These are phyloP conservation scores for Sporobolus alterniflorus DNA, from an alignment of 202 grass and related monocot genomes.

Conservation along the genomic window DNA sequence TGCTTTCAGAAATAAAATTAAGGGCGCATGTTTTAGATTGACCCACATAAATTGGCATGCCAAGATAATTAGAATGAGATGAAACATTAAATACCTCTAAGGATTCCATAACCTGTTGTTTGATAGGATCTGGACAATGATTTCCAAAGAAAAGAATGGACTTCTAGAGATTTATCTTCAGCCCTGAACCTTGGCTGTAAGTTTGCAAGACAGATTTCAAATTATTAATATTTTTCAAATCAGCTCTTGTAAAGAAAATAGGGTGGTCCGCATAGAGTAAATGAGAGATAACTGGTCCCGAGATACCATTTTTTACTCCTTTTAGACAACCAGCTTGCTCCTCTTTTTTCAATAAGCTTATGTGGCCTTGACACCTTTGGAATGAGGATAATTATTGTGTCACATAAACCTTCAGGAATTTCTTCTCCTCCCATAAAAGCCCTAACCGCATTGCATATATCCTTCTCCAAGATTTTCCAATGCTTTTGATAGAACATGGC, in stretches of 20 bases:
- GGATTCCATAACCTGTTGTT: background rate
- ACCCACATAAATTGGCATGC: background rate
- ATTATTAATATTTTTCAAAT: too few species aligned
- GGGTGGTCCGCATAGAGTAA: background rate
- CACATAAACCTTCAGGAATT: background rate
- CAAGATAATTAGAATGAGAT: background rate
- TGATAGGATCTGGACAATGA: background rate
- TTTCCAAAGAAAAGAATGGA: background rate
- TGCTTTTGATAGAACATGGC: background rate
- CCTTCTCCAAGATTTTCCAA: accelerated
- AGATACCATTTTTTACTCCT: background rate
- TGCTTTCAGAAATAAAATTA: background rate
- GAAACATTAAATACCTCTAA: background rate
- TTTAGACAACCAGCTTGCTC: background rate
- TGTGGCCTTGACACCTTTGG: background rate
- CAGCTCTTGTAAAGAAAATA: background rate
- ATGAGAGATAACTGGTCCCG: background rate
- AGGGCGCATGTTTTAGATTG: background rate
- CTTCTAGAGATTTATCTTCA: background rate
- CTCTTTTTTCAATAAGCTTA: background rate
- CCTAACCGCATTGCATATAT: background rate
- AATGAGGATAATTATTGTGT: background rate
- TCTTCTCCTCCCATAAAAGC: background rate
- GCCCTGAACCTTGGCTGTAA: background rate
- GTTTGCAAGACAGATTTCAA: background rate